Conservation (phyloP, 371 early-diverging fungal genomes). For the Nematocida parisii region DNA sequence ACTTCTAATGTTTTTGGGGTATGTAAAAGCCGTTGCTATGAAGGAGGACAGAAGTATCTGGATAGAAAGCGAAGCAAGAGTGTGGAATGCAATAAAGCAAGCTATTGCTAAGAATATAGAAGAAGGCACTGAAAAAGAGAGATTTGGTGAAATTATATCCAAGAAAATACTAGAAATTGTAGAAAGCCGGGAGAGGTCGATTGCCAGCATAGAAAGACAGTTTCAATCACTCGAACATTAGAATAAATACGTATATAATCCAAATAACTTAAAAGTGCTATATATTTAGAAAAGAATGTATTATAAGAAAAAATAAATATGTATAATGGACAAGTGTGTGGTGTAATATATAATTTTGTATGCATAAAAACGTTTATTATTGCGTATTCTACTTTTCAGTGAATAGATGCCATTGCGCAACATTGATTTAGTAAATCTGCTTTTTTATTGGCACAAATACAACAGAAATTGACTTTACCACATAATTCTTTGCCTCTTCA, state of each 20-base stretch:
- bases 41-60: neutral
- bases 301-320: too few species aligned
- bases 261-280: too few species aligned
- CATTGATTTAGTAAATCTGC: neutral
- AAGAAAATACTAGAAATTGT: neutral
- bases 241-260: too few species aligned
- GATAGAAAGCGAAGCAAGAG: neutral
- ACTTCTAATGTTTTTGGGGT: neutral
- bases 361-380: too few species aligned
- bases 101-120: neutral
- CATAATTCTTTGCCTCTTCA: conserved; percentile 39
- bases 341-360: too few species aligned
- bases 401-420: neutral
- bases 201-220: neutral
- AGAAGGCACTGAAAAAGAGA: neutral
- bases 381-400: too few species aligned
- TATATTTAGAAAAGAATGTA: too few species aligned
- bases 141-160: neutral
- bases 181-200: neutral
- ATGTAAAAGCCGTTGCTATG: neutral
- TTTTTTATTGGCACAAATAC: conserved; percentile 25
- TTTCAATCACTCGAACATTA: neutral
- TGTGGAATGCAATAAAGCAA: conserved; percentile 1
- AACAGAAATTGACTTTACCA: conserved; percentile 27
- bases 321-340: too few species aligned